Evolutionary conservation across 345 rosid genomes (phyloP), one percentile per base, ranked within the genome.

Genomic region (Murraya koenigii): DNA sequence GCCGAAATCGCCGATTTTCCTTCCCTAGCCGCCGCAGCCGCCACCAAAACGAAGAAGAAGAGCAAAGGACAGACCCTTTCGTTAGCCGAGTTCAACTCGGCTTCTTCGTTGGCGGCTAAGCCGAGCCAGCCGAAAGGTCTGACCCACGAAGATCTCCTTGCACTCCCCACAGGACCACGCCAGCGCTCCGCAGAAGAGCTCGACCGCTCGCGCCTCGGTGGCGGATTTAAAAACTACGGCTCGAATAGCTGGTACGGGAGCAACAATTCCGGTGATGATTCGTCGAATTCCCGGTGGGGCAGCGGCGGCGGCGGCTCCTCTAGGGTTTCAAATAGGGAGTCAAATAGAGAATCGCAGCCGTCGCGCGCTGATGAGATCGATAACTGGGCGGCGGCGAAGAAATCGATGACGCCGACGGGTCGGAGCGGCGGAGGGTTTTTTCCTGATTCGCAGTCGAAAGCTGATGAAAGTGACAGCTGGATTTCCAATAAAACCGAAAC

Each of bases 291-390:
- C 20, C 80, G 91, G 47, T 91, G 93, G 93, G 91, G 56, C 55
- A 49, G 55, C 55, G 55, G 55, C 20, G 54, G 54, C 54, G 56
- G 22, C 20, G 56, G 93, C 47, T 82, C 89, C 3, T 83, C 93
- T 80, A 87, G 93, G 91, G 89, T 62, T 81, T 84, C 89, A 1
- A 72, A 55, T 23, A 81, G 88, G 83, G 94, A 86, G 4, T 74
- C 86, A 41, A 65, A 41, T 20, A 82, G 91, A 75, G 97, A 92
- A 73, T 74, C 78, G 0, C 86, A 83, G 64, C 88, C 91, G 0
- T 96, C 99, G 0, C 90, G 98, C 52, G 97, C 99, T 0, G 98
- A 97, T 52, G 99, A 93, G 94, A 87, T 75, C 49, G 98, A 93
- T 78, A 91, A 97, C 78, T 94, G 99, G 99, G 92, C 90, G 0